Evolutionary conservation across 1,284 basidiomycete genomes (phyloP), one percentile per base, ranked within the genome.

Genomic region (Dichomitus squalens): DNA sequence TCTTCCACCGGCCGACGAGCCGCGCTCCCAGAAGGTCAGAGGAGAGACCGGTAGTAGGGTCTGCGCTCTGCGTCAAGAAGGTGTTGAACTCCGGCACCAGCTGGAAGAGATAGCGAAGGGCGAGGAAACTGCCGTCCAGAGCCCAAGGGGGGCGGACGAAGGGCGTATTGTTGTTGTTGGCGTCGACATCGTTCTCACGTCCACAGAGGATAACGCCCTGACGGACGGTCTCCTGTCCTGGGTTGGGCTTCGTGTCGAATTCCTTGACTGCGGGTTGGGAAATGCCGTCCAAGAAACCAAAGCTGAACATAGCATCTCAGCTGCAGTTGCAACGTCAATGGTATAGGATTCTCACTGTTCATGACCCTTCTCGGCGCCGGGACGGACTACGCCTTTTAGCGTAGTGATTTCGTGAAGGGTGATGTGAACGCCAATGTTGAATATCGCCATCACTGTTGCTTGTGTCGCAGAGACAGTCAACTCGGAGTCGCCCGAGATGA

Each of bases 1-100:
- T 84, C 76, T 83, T 84, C 84, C 84, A 85, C 4, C 84, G 74
- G 2, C 84, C 84, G 14, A 85, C 68, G 43, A 85, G 67, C 29
- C 83, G 73, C 0, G 84, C 83, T 18, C 83, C 83, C 9, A 82
- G 71, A 7, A 82, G 70, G 52, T 77, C 66, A 2, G 59, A 59
- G 2, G 75, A 69, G 14, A 82, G 60, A 2, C 72, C 76, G 4
- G 72, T 70, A 5, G 70, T 61, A 5, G 67, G 63, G 47, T 82
- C 65, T 0, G 80, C 73, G 62, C 83, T 79, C 23, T 73, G 65
- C 23, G 69, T 65, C 40, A 83, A 66, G 70, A 80, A 84, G 41
- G 76, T 71, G 67, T 83, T 66, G 69, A 84, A 84, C 64, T 85
- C 82, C 3, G 81, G 83, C 12, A 84, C 82, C 9, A 76, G 72